These are phyloP conservation scores for Epithele typhae DNA, from an alignment of 768 basidiomycete genomes.

Conservation along the genomic window DNA sequence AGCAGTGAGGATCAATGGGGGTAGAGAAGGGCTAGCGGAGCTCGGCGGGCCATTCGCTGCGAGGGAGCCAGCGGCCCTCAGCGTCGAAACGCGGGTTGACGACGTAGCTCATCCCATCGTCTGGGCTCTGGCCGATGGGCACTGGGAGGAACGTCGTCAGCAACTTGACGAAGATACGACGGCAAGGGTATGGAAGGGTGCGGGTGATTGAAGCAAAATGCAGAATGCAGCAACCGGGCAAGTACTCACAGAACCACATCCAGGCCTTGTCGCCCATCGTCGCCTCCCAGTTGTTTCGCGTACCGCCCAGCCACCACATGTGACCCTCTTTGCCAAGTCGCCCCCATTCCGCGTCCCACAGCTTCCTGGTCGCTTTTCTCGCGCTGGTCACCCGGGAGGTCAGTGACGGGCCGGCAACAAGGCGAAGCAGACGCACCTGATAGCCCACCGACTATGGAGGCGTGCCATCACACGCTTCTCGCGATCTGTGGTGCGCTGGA, in stretches of 20 bases:
- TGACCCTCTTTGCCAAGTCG: conserved; percentile 69
- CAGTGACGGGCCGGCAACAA: not conserved
- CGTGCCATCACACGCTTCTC: conserved; percentile 49
- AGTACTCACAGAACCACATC: conserved; percentile 77
- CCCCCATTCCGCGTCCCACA: conserved; percentile 86
- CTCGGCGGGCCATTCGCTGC: conserved; percentile 67
- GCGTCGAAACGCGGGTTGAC: conserved; percentile 71
- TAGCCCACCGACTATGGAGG: conserved; percentile 50
- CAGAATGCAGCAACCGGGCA: no score
- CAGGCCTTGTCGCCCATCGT: conserved; percentile 70
- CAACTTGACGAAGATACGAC: not conserved
- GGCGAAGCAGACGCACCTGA: conserved; percentile 38
- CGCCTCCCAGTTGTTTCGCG: conserved; percentile 63
- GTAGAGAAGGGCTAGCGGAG: conserved; percentile 52
- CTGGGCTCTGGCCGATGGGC: conserved; percentile 46
- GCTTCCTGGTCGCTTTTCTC: conserved; percentile 38
- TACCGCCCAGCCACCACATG: conserved; percentile 79
- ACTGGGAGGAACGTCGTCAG: conserved; percentile 29
- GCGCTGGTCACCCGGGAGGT: conserved; percentile 33
- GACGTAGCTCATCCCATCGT: conserved; percentile 60
- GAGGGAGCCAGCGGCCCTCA: conserved; percentile 61
- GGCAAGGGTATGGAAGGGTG: not conserved
- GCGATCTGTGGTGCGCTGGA: conserved; percentile 56
- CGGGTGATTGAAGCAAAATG: no score
- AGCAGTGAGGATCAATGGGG: no score